These are phyloP conservation scores for Trametes coccinea DNA, from an alignment of 768 basidiomycete species.

Conservation along the genomic window DNA sequence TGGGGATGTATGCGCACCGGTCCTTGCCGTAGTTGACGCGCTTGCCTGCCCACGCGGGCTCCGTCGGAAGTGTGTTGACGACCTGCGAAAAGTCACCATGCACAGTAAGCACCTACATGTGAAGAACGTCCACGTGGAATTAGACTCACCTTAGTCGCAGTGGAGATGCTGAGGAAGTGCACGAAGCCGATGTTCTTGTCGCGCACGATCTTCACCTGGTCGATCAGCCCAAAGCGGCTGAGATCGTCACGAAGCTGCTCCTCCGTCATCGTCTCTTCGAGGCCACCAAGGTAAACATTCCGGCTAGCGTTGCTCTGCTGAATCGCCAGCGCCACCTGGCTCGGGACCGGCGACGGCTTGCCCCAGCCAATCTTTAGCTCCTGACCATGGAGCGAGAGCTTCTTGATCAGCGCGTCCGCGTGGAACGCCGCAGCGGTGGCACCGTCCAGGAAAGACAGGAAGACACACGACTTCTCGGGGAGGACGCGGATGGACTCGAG, in stretches of 20 bases:
- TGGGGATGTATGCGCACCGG: constrained; percentile 96
- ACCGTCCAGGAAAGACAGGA: constrained; percentile 96
- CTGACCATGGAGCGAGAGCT: constrained; percentile 88
- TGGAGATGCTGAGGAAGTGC: constrained; percentile 93
- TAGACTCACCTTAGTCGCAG: constrained; percentile 86
- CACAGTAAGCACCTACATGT: neutral
- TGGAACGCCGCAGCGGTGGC: constrained; percentile 94
- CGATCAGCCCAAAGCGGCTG: constrained; percentile 90
- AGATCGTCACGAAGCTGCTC: constrained; percentile 90
- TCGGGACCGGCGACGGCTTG: constrained; percentile 86
- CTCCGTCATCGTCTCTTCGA: constrained; percentile 90
- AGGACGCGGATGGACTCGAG: constrained; percentile 93
- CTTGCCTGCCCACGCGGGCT: constrained; percentile 93
- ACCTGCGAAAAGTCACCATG: constrained; percentile 54
- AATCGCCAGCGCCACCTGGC: constrained; percentile 84
- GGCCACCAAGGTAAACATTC: constrained; percentile 94
- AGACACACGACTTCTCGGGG: constrained; percentile 96
- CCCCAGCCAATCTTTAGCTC: constrained; percentile 99
- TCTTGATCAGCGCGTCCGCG: constrained; percentile 95
- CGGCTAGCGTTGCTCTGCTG: constrained; percentile 90
- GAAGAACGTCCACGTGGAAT: neutral
- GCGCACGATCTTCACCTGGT: constrained; percentile 98
- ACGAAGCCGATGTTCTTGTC: constrained; percentile 99
- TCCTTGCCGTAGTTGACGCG: constrained; percentile 99
- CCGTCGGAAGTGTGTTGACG: constrained; percentile 88